Conservation (phyloP, 345 rosid genomes). For the Acer negundo region DNA sequence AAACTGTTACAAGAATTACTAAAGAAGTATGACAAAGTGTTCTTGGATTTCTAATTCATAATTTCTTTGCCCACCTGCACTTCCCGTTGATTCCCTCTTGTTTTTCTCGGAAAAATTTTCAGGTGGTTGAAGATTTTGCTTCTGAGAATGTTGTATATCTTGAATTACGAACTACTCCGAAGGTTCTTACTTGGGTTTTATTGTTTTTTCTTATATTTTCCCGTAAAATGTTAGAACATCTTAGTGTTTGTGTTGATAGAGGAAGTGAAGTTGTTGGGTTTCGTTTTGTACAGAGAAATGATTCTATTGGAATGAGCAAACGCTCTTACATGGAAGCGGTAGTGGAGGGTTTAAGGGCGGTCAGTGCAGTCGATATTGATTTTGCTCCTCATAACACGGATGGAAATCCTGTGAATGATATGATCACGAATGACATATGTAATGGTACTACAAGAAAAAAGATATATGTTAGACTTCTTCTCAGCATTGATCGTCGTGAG, state of each 20-base stretch:
- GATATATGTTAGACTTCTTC: conserved; percentile 90
- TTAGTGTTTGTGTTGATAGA: conserved; percentile 8
- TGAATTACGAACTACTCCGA: conserved; percentile 95
- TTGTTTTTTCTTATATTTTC: not conserved
- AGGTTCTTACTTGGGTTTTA: conserved; percentile 46
- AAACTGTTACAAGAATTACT: conserved; percentile 79
- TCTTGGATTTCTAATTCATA: not conserved
- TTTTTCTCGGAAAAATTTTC: conserved; percentile 1
- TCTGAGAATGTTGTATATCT: conserved; percentile 83
- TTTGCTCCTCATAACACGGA: conserved; percentile 33
- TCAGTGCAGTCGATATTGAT: conserved; percentile 61
- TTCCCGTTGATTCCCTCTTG: not conserved
- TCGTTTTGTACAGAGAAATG: conserved; percentile 58
- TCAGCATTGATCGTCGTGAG: conserved; percentile 96
- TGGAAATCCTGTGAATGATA: conserved; percentile 22
- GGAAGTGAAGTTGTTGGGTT: conserved; percentile 15
- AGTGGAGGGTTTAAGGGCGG: conserved; percentile 65
- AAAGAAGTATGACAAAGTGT: conserved; percentile 55
- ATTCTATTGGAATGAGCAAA: conserved; percentile 86
- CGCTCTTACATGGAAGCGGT: conserved; percentile 95
- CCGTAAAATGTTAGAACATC: not conserved
- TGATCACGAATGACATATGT: conserved; percentile 23
- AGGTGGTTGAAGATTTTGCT: conserved; percentile 97
- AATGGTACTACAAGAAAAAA: conserved; percentile 52
- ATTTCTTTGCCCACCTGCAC: not conserved